phyloP scores from a whole-genome alignment of 179 eudicot genomes.

The Spinacia oleracea region DNA sequence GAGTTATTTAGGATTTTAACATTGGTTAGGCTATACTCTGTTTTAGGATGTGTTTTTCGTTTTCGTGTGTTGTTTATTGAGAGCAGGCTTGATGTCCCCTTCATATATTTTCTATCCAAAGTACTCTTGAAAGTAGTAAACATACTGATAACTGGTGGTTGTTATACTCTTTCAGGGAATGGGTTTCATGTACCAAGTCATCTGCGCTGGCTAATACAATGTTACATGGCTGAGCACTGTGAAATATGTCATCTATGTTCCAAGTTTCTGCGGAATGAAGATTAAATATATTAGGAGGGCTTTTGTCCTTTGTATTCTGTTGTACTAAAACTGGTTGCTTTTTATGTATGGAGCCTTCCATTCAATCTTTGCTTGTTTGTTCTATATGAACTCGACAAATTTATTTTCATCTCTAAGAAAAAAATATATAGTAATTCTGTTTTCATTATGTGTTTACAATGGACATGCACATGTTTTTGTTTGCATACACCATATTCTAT shows the following conservation, averaged over 20 bases:
- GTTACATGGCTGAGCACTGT: constrained; percentile 4
- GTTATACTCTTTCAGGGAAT: constrained; percentile 7
- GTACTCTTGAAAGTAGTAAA: not conserved
- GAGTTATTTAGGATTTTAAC: not conserved
- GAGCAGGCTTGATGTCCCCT: not conserved
- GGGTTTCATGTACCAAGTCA: not conserved
- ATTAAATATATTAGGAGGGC: not conserved
- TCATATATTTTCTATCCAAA: not conserved
- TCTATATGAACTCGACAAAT: not conserved
- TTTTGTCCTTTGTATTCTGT: constrained; percentile 2
- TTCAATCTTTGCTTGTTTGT: not conserved
- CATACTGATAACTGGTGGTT: not conserved
- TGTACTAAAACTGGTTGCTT: not conserved
- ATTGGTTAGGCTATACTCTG: not conserved
- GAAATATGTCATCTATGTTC: not conserved
- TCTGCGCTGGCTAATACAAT: not conserved
- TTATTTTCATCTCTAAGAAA: not conserved
- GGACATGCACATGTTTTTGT: not conserved
- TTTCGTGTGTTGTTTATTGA: not conserved
- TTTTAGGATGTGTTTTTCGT: not conserved
- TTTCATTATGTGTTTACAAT: too few relatives aligned
- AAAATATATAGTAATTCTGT: too few relatives aligned
- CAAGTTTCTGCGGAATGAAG: not conserved
- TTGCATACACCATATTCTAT: not conserved
- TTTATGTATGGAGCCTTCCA: not conserved